Conservation (phyloP, 495 filamentous ascomycete species). For the Talaromyces adpressus region DNA sequence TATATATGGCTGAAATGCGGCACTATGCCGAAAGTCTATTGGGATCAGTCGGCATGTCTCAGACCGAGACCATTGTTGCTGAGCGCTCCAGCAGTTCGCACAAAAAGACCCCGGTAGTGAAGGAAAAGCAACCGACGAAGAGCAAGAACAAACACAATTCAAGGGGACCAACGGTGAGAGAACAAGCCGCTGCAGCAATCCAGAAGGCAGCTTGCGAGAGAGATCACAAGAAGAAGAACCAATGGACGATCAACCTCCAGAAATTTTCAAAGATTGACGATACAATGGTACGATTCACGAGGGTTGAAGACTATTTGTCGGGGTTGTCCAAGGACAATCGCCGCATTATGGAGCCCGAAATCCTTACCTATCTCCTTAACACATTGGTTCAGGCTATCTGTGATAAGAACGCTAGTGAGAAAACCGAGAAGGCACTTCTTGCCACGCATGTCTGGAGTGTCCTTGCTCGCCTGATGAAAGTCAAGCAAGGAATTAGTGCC, state of each 20-base stretch:
- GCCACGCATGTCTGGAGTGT: constrained; percentile 16
- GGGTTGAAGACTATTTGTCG: constrained; percentile 36
- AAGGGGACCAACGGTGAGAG: background rate
- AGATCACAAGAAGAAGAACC: background rate
- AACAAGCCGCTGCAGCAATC: background rate
- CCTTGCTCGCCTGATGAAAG: constrained; percentile 12
- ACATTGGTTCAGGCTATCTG: constrained; percentile 21
- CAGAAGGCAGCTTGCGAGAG: background rate
- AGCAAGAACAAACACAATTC: background rate
- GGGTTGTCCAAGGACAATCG: constrained; percentile 13
- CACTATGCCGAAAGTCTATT: background rate
- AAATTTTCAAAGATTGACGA: constrained; percentile 25
- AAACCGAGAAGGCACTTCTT: background rate
- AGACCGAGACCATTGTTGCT: background rate
- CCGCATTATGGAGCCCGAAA: constrained; percentile 24
- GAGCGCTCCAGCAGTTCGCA: background rate
- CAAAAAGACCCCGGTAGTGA: background rate
- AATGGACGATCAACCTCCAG: background rate
- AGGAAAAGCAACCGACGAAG: background rate
- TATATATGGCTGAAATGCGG: background rate
- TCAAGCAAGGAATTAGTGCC: constrained; percentile 19
- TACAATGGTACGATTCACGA: constrained; percentile 29
- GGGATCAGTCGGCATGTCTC: background rate
- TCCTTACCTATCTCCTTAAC: constrained; percentile 38
- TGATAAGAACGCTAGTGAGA: constrained; percentile 7